Conservation (phyloP, 2,329 filamentous ascomycete species). For the Aspergillus luchuensis region DNA sequence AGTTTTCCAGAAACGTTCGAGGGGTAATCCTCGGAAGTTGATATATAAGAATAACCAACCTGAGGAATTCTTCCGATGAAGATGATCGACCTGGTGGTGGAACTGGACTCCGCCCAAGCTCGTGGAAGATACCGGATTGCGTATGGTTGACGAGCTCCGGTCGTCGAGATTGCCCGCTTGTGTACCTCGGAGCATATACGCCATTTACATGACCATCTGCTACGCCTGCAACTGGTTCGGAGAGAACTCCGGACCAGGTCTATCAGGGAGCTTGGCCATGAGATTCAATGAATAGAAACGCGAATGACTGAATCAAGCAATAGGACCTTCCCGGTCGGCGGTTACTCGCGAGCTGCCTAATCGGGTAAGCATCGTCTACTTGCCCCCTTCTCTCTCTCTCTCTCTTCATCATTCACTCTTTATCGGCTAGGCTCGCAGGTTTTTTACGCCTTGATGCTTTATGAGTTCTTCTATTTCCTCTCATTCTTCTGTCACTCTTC, state of each 20-base stretch:
- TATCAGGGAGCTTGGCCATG: neutral
- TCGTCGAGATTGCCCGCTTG: constrained; percentile 12
- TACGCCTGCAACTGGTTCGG: neutral
- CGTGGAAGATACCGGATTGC: constrained; percentile 25
- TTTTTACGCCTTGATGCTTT: neutral
- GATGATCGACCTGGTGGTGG: constrained; percentile 4
- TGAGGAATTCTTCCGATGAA: neutral
- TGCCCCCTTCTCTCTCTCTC: neutral
- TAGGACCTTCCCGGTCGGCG: constrained; percentile 2
- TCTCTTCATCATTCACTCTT: neutral
- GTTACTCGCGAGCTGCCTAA: constrained; percentile 12
- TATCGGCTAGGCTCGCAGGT: neutral
- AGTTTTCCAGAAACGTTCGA: neutral
- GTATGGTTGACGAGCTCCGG: constrained; percentile 21
- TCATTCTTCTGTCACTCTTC: neutral
- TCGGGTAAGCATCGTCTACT: constrained; percentile 18
- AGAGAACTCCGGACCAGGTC: neutral
- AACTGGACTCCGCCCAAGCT: constrained; percentile 15
- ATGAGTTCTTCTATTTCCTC: neutral
- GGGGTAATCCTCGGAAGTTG: neutral
- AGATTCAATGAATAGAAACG: neutral
- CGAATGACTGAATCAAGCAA: neutral
- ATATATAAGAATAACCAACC: neutral
- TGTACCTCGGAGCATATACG: neutral
- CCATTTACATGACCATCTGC: neutral